Percentiles rank a stretch among this genome's conserved stretches.
phyloP scores from a whole-genome alignment of 768 basidiomycete species.

The Dioszegia aurantiaca region DNA sequence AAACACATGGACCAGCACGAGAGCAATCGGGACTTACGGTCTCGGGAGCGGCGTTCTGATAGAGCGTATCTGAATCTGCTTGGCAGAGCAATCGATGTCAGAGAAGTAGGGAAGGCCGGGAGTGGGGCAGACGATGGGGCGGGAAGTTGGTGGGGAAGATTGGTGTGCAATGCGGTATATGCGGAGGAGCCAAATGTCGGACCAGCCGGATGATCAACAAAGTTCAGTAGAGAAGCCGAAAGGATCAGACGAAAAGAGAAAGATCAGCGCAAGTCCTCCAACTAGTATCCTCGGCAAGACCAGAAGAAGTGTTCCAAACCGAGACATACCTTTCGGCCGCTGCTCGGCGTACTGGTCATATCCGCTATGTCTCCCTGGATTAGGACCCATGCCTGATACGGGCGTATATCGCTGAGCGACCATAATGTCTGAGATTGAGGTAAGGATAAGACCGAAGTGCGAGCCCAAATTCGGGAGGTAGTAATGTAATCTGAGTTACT shows the following conservation, averaged over 20 bases:
- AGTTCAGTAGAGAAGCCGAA: too few relatives aligned
- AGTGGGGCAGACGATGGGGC: background rate
- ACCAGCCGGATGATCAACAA: too few relatives aligned
- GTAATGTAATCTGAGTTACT: too few relatives aligned
- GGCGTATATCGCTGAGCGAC: constrained; percentile 19
- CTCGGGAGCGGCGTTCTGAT: too few relatives aligned
- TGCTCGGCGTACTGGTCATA: constrained; percentile 2
- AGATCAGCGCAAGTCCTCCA: background rate
- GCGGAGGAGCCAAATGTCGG: background rate
- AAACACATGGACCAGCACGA: too few relatives aligned
- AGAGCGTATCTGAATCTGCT: too few relatives aligned
- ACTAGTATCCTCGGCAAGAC: background rate
- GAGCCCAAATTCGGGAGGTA: too few relatives aligned
- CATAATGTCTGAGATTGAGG: background rate
- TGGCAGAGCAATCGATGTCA: too few relatives aligned
- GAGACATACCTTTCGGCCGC: background rate
- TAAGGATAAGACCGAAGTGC: background rate
- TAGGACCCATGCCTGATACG: constrained; percentile 16
- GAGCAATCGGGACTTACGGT: too few relatives aligned
- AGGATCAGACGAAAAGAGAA: background rate
- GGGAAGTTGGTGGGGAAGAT: background rate
- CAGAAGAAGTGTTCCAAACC: background rate
- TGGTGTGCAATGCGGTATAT: background rate
- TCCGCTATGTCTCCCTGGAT: background rate
- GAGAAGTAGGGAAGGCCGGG: background rate